These are phyloP conservation scores for Peronospora belbahrii DNA, from an alignment of 352 stramenopile genomes.

Conservation along the genomic window DNA sequence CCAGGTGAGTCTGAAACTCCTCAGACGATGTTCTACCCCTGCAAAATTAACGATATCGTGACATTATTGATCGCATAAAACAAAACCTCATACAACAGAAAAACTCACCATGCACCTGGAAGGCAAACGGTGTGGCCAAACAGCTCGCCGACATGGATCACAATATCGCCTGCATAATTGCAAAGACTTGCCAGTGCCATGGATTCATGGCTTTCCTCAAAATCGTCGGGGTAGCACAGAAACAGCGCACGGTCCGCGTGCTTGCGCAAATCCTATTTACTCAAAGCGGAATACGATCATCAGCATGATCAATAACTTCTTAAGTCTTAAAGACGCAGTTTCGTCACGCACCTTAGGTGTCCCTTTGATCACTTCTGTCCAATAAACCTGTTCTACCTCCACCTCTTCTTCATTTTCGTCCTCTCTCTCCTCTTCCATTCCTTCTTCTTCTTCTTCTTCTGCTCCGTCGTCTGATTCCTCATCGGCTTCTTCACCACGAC, in stretches of 20 bases:
- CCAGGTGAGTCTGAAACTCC: constrained; percentile 88
- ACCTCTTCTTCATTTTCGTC: constrained; percentile 57
- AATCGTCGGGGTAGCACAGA: constrained; percentile 92
- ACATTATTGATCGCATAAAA: neutral
- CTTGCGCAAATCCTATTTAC: constrained; percentile 47
- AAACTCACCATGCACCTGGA: constrained; percentile 72
- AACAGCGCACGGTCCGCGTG: constrained; percentile 84
- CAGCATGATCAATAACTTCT: neutral
- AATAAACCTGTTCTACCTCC: constrained; percentile 80
- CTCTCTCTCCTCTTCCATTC: constrained; percentile 11
- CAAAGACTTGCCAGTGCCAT: constrained; percentile 87
- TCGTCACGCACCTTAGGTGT: constrained; percentile 46
- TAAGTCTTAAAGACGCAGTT: neutral
- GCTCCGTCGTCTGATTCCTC: constrained; percentile 21
- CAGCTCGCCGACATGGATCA: constrained; percentile 93
- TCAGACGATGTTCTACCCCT: constrained; percentile 87
- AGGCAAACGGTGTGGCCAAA: constrained; percentile 85
- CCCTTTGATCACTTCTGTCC: constrained; percentile 69
- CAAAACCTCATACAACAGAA: neutral
- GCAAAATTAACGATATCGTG: neutral
- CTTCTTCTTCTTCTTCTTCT: constrained; percentile 10
- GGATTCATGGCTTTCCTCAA: constrained; percentile 78
- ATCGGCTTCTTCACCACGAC: constrained; percentile 23
- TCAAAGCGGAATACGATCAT: neutral
- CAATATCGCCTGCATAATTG: constrained; percentile 85